Percentiles rank a stretch among this genome's conserved stretches.
Conservation (phyloP, 2,329 filamentous ascomycete genomes). For the Fusarium duplospermum region DNA sequence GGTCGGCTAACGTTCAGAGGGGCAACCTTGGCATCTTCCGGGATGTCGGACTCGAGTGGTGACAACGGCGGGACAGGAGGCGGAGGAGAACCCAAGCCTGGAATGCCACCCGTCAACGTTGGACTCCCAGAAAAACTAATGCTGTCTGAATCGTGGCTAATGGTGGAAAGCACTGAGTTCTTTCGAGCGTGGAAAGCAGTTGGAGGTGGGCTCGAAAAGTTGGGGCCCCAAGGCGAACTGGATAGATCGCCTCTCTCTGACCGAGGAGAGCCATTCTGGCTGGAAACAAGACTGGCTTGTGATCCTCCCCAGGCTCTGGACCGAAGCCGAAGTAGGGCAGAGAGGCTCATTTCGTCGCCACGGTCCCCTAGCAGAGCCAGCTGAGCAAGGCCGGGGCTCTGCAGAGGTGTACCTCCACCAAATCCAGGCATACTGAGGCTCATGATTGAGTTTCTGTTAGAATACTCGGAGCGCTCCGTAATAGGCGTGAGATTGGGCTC, state of each 20-base stretch:
- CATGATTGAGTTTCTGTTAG: constrained; percentile 91
- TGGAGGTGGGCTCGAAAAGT: constrained; percentile 38
- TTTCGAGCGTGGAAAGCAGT: constrained; percentile 56
- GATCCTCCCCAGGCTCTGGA: constrained; percentile 85
- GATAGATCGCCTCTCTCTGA: constrained; percentile 62
- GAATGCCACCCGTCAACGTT: constrained; percentile 58
- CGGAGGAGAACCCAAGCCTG: constrained; percentile 45
- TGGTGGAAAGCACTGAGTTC: constrained; percentile 62
- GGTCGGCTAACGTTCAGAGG: constrained; percentile 20
- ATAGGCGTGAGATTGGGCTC: constrained; percentile 97
- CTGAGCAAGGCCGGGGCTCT: constrained; percentile 81
- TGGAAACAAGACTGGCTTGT: constrained; percentile 74
- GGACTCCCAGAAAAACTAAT: constrained; percentile 62
- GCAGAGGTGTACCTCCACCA: constrained; percentile 61
- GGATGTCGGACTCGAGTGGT: constrained; percentile 18
- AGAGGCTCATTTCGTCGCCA: constrained; percentile 76
- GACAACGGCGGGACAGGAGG: constrained; percentile 36
- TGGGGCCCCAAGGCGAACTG: constrained; percentile 54
- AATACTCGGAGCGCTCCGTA: constrained; percentile 95
- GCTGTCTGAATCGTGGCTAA: constrained; percentile 61
- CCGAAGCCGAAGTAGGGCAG: constrained; percentile 77
- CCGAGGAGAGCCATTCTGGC: constrained; percentile 62
- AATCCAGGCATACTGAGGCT: constrained; percentile 65
- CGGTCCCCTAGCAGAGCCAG: constrained; percentile 73
- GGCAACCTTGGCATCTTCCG: constrained; percentile 21